Evolutionary conservation across 805 yeast species (phyloP).

Genomic region (Ogataea polymorpha): DNA sequence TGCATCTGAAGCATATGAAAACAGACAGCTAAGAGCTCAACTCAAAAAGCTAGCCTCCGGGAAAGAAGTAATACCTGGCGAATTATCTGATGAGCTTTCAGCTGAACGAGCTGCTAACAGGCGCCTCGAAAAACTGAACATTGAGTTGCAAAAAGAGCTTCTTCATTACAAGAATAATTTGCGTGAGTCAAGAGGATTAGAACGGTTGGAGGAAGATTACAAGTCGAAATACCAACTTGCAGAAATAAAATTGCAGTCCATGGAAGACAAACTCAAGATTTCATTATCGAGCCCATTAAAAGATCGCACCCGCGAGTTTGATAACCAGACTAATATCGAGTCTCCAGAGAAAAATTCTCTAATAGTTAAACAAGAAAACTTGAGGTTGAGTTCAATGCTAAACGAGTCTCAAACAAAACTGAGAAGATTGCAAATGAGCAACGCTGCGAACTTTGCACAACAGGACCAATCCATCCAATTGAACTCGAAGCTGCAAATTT

Average conservation of each 20-base stretch:
- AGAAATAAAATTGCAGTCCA: conserved; percentile 39
- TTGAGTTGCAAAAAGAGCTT: conserved; percentile 35
- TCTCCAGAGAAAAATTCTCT: conserved; percentile 23
- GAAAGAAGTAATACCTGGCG: background rate
- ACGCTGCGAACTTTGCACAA: conserved; percentile 29
- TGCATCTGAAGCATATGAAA: conserved; percentile 63
- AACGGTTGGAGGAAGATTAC: conserved; percentile 36
- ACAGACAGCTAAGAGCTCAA: conserved; percentile 45
- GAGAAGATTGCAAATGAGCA: conserved; percentile 28
- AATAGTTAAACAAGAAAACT: conserved; percentile 31
- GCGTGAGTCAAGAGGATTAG: conserved; percentile 36
- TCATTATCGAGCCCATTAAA: conserved; percentile 29
- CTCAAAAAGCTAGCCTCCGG: conserved; percentile 34
- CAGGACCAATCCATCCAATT: conserved; percentile 41
- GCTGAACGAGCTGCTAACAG: conserved; percentile 31
- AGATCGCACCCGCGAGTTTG: conserved; percentile 19
- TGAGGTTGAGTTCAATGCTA: conserved; percentile 33
- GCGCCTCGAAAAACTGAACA: conserved; percentile 31
- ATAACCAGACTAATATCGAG: conserved; percentile 16
- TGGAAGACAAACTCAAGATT: conserved; percentile 36
- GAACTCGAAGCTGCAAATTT: conserved; percentile 54
- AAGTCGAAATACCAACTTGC: conserved; percentile 46
- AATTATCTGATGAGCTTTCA: conserved; percentile 18
- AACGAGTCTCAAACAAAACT: conserved; percentile 36
- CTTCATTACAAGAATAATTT: conserved; percentile 28